Conservation (phyloP, 2,329 filamentous ascomycete species). For the Dendrostoma leiphaemia region DNA sequence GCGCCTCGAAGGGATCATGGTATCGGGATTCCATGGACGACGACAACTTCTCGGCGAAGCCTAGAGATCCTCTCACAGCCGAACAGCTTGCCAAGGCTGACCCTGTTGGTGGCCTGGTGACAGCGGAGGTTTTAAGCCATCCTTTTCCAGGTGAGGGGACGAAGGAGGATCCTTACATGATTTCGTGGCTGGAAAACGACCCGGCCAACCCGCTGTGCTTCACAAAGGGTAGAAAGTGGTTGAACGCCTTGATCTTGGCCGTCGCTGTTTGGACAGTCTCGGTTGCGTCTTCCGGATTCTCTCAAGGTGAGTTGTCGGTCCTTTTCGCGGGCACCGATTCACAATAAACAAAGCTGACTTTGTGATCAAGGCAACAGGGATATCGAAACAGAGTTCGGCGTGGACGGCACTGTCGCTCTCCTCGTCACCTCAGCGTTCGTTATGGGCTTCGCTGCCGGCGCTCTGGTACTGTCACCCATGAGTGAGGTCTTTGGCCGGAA, state of each 20-base stretch:
- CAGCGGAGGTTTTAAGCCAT: constrained; percentile 30
- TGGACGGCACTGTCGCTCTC: constrained; percentile 36
- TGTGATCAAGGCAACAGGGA: constrained; percentile 30
- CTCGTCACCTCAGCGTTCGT: constrained; percentile 29
- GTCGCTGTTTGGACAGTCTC: constrained; percentile 40
- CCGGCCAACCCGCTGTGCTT: constrained; percentile 42
- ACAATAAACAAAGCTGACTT: not conserved
- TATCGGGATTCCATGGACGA: constrained; percentile 17
- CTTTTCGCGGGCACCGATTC: not conserved
- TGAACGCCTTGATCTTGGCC: constrained; percentile 36
- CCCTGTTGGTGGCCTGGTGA: constrained; percentile 14
- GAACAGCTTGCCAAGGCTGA: constrained; percentile 20
- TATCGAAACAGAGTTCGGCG: constrained; percentile 36
- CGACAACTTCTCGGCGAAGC: constrained; percentile 18
- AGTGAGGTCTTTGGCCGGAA: constrained; percentile 58
- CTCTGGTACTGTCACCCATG: constrained; percentile 21
- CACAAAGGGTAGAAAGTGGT: constrained; percentile 36
- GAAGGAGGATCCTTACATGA: constrained; percentile 40
- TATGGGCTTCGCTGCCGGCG: constrained; percentile 21
- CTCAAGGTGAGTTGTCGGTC: constrained; percentile 24
- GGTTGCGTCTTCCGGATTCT: constrained; percentile 39
- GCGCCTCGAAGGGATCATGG: constrained; percentile 9
- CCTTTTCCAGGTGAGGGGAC: constrained; percentile 40
- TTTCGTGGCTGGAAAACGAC: constrained; percentile 45
- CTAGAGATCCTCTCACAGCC: constrained; percentile 18